A percentile compares a stretch with the other conserved stretches of the same genome.
These are phyloP conservation scores for Neoboletus subvelutipes DNA, from an alignment of 768 basidiomycete species.

Conservation along the genomic window DNA sequence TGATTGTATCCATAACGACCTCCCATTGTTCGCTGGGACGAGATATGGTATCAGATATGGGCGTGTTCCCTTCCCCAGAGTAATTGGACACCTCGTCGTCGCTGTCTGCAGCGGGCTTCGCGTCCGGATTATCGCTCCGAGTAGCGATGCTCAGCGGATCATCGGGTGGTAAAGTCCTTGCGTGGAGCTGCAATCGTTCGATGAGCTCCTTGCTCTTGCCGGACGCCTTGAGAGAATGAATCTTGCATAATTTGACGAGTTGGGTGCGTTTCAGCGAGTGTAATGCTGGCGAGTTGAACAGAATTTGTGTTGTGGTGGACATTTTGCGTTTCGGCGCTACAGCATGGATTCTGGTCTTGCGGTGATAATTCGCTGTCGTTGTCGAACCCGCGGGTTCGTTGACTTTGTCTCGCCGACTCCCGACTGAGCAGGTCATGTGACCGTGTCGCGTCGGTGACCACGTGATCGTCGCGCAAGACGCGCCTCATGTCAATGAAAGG, in stretches of 20 bases:
- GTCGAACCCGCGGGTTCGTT: conserved; percentile 16
- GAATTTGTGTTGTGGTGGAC: conserved; percentile 74
- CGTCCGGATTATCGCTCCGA: conserved; percentile 44
- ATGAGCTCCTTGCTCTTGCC: conserved; percentile 81
- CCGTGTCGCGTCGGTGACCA: conserved; percentile 8
- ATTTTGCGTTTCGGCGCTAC: conserved; percentile 32
- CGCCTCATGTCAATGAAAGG: conserved; percentile 6
- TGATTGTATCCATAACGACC: conserved; percentile 80
- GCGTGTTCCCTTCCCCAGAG: conserved; percentile 12
- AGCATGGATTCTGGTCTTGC: neutral
- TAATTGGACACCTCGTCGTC: conserved; percentile 33
- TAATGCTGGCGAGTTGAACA: conserved; percentile 82
- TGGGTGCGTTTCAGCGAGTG: conserved; percentile 84
- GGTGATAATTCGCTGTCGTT: neutral
- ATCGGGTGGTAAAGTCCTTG: conserved; percentile 58
- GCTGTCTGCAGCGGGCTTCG: conserved; percentile 30
- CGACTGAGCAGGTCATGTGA: conserved; percentile 23
- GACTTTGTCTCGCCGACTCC: conserved; percentile 7
- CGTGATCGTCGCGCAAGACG: conserved; percentile 11
- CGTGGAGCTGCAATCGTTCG: conserved; percentile 64
- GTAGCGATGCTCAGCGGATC: conserved; percentile 55
- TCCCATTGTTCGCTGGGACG: conserved; percentile 84
- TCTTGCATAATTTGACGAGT: conserved; percentile 82
- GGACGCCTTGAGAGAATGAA: conserved; percentile 73
- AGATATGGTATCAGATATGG: conserved; percentile 30